These are phyloP conservation scores for Pterocarpus macrocarpus DNA, from an alignment of 306 rosid genomes.

Conservation along the genomic window DNA sequence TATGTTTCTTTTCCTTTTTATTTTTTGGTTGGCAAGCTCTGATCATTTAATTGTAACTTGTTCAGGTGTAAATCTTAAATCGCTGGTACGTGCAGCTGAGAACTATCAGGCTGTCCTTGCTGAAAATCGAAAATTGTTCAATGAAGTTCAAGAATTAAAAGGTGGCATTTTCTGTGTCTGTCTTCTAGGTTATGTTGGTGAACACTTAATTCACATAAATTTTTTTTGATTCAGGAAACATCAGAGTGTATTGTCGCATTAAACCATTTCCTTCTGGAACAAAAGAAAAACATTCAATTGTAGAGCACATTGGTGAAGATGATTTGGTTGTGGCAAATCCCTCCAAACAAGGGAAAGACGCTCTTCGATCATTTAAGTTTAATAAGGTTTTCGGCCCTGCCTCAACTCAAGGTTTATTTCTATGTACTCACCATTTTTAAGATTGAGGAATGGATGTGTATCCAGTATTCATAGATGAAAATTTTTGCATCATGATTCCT, in stretches of 20 bases:
- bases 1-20: neutral
- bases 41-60: slow-evolving; percentile 36
- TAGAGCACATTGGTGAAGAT: slow-evolving; percentile 53
- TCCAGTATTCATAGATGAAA: neutral
- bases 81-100: slow-evolving; percentile 51
- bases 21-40: neutral
- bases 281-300: slow-evolving; percentile 51
- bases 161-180: slow-evolving; percentile 41
- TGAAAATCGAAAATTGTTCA: slow-evolving; percentile 54
- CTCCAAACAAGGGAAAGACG: slow-evolving; percentile 59
- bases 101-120: slow-evolving; percentile 49
- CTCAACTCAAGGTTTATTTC: slow-evolving; percentile 57
- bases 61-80: slow-evolving; percentile 55
- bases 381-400: slow-evolving; percentile 50
- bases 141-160: slow-evolving; percentile 62
- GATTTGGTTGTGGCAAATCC: slow-evolving; percentile 56
- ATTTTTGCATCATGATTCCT: slow-evolving; percentile 1
- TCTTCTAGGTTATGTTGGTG: slow-evolving; percentile 18
- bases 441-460: slow-evolving; percentile 4
- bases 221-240: slow-evolving; percentile 60
- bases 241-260: slow-evolving; percentile 73
- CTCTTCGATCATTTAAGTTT: slow-evolving; percentile 53
- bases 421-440: neutral
- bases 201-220: slow-evolving; percentile 4
- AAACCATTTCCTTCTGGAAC: slow-evolving; percentile 54